phyloP scores from a whole-genome alignment of 2,329 filamentous ascomycete genomes.

The Sporothrix pseudoabietina region DNA sequence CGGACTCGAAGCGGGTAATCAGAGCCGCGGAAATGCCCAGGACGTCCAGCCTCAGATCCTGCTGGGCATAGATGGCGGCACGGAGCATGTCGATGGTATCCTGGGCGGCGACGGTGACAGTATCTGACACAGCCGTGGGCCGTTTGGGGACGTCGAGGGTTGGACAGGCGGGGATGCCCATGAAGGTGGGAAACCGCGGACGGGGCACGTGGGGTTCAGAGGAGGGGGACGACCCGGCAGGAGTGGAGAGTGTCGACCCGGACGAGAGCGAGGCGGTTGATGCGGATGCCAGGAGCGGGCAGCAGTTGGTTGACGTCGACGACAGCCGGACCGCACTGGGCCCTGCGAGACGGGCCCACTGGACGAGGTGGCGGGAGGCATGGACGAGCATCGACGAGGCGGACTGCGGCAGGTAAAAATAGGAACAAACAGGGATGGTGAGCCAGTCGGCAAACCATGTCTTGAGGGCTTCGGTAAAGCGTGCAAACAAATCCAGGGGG shows the following conservation, averaged over 20 bases:
- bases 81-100: constrained; percentile 14
- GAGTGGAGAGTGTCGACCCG: background rate
- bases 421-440: constrained; percentile 2
- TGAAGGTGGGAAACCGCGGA: background rate
- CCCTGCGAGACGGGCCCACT: background rate
- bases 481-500: background rate
- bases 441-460: constrained; percentile 3
- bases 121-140: background rate
- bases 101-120: constrained; percentile 2
- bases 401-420: constrained; percentile 18
- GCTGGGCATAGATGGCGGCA: background rate
- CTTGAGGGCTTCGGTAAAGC: constrained; percentile 5
- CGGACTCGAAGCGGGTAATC: background rate
- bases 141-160: constrained; percentile 1
- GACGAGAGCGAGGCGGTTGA: background rate
- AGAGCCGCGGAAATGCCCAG: background rate
- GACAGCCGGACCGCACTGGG: constrained; percentile 10
- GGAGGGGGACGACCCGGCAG: background rate
- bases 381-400: constrained; percentile 3
- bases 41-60: background rate
- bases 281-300: background rate
- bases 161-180: background rate
- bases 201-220: background rate
- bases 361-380: background rate
- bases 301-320: background rate